Conservation (phyloP, 2,329 filamentous ascomycete genomes). For the Zymoseptoria ardabiliae region DNA sequence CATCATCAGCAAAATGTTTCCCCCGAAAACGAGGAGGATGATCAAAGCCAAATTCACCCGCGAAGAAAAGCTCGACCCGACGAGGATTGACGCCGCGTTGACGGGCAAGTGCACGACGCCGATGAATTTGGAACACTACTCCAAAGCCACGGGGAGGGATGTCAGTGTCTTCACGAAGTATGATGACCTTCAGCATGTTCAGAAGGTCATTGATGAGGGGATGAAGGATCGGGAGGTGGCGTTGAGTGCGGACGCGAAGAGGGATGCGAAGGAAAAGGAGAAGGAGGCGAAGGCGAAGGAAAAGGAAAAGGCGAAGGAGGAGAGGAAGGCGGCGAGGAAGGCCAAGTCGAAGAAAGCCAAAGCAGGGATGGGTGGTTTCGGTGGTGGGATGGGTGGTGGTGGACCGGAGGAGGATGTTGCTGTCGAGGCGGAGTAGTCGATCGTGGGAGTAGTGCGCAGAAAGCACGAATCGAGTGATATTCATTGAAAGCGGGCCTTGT, state of each 20-base stretch:
- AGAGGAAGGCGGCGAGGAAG: conserved; percentile 27
- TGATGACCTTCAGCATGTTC: conserved; percentile 27
- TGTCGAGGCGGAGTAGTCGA: not conserved
- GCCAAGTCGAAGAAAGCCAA: conserved; percentile 24
- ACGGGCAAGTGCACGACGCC: conserved; percentile 34
- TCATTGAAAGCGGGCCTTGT: not conserved
- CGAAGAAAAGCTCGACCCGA: conserved; percentile 62
- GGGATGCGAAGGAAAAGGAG: conserved; percentile 29
- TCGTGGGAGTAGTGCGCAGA: not conserved
- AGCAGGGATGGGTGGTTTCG: conserved; percentile 13
- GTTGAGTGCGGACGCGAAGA: conserved; percentile 28
- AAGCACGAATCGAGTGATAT: not conserved
- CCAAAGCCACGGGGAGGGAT: conserved; percentile 31
- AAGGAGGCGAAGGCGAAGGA: conserved; percentile 27
- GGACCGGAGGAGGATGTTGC: conserved; percentile 11
- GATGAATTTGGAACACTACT: conserved; percentile 37
- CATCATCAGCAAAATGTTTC: conserved; percentile 71
- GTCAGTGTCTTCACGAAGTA: conserved; percentile 33
- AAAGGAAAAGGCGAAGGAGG: conserved; percentile 24
- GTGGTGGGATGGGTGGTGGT: conserved; percentile 13
- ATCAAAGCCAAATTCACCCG: conserved; percentile 78
- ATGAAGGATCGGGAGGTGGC: conserved; percentile 29
- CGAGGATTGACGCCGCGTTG: conserved; percentile 57
- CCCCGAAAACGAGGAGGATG: conserved; percentile 61
- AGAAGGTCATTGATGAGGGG: conserved; percentile 27